phyloP scores from a whole-genome alignment of 495 filamentous ascomycete species.

The Friedmanniomyces endolithicus region DNA sequence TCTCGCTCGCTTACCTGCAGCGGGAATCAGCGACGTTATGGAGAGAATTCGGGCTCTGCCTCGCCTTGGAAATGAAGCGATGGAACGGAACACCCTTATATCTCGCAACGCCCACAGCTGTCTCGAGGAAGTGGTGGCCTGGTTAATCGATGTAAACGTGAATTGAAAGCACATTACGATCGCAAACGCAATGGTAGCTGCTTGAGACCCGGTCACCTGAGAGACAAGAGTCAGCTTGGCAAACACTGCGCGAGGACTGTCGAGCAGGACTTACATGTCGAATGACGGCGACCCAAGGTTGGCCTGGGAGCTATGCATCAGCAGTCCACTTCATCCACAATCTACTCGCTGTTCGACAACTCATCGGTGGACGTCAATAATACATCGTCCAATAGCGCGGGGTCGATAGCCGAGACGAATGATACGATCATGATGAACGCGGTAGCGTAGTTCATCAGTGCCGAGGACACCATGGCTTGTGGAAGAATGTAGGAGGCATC shows the following conservation, averaged over 20 bases:
- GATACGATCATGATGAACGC: constrained; percentile 17
- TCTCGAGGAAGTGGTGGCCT: constrained; percentile 29
- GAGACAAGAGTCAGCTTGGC: background rate
- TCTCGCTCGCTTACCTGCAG: background rate
- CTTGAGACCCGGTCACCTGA: background rate
- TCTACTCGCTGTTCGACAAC: background rate
- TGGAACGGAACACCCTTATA: constrained; percentile 47
- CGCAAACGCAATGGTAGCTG: background rate
- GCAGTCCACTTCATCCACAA: background rate
- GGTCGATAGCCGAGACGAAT: constrained; percentile 7
- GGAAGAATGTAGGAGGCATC: constrained; percentile 24
- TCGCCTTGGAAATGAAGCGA: constrained; percentile 30
- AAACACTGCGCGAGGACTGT: background rate
- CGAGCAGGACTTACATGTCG: background rate
- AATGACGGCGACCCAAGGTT: background rate
- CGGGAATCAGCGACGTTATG: background rate
- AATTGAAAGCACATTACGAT: constrained; percentile 28
- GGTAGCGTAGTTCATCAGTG: constrained; percentile 20
- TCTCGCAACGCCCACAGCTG: constrained; percentile 51
- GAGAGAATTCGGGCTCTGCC: background rate
- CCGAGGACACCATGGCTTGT: constrained; percentile 22
- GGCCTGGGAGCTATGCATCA: background rate
- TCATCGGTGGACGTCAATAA: background rate
- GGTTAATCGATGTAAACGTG: constrained; percentile 9
- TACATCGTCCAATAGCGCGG: constrained; percentile 7